Evolutionary conservation across 129 eudicot species (phyloP), one percentile per base, ranked within the genome.

Genomic region (Escallonia rubra): DNA sequence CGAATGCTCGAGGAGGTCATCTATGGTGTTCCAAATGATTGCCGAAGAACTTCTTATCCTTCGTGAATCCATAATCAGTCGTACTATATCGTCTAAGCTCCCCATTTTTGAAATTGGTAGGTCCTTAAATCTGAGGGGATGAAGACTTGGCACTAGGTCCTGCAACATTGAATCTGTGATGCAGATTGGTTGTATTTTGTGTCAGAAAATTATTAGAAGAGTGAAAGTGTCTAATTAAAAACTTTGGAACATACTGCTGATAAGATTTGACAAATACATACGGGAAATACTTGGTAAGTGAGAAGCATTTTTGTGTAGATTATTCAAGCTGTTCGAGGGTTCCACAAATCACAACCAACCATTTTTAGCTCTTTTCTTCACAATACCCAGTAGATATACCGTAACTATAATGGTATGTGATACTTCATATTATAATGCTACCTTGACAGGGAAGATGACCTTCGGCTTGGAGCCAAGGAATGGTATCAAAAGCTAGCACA

Each of bases 11-110:
- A 80, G 78, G 4, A 39, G 60, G 4, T 70, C 59, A 47, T 14
- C 34, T 23, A 23, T 6, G n/a, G 67, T 55, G 65, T 84, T 84
- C 78, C 79, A 84, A 61, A 74, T 74, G 39, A 67, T 63, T 8
- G 69, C 74, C 7, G 43, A 2, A 11, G 79, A 69, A 16, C 41
- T 66, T 66, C 73, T n/a, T 46, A 60, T 65, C 14, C 57, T 41
- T 43, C 16, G 34, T 49, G 64, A 3, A 6, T 15, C 40, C 1
- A 16, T 39, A 10, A 40, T 4, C 0, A 74, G 42, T 41, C 59
- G 55, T 23, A 60, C 3, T 42, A 67, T 7, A 8, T 41, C 60
- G 58, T 74, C 68, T 42, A 62, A 41, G 47, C 10, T 51, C 59
- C 10, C 43, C 59, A 16, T 44, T 4, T 58, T 41, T 10, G 39